Conservation (phyloP, 2,329 filamentous ascomycete genomes). For the Cladosporium sp. region DNA sequence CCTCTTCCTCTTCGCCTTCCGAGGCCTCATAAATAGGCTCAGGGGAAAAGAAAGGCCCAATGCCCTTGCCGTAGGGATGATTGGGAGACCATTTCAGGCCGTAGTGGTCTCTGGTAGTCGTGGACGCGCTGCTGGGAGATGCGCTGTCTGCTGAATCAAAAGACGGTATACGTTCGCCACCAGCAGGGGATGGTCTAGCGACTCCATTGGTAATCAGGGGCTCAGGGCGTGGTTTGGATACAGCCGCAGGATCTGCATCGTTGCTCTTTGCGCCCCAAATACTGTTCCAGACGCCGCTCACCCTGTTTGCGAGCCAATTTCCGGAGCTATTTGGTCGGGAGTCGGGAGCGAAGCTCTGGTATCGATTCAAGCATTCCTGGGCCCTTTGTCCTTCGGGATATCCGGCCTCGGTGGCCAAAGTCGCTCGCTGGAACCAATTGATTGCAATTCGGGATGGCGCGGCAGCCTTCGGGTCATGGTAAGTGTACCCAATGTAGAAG, state of each 20-base stretch:
- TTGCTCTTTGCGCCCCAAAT: neutral
- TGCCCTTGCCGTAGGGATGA: neutral
- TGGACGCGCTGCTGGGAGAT: neutral
- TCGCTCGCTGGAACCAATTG: conserved; percentile 6
- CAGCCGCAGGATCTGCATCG: neutral
- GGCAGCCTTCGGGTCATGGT: neutral
- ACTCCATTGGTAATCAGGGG: neutral
- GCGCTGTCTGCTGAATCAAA: neutral
- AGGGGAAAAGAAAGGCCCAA: neutral
- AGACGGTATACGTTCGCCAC: neutral
- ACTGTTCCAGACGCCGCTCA: conserved; percentile 3
- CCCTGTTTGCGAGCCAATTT: neutral
- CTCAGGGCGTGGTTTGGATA: neutral
- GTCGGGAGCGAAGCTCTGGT: neutral
- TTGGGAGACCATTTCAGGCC: conserved; percentile 4
- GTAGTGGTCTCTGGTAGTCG: neutral
- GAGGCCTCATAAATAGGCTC: neutral
- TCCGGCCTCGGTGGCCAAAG: neutral
- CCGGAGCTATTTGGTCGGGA: conserved; percentile 1
- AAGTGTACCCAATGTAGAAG: conserved; percentile 1
- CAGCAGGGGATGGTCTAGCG: no score
- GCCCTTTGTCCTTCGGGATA: conserved; percentile 7
- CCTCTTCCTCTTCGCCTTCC: conserved; percentile 1
- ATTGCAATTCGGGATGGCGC: neutral
- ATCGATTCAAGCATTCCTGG: conserved; percentile 8